These are phyloP conservation scores for Omphalotus olearius DNA, from an alignment of 1,284 basidiomycete species.

Conservation along the genomic window DNA sequence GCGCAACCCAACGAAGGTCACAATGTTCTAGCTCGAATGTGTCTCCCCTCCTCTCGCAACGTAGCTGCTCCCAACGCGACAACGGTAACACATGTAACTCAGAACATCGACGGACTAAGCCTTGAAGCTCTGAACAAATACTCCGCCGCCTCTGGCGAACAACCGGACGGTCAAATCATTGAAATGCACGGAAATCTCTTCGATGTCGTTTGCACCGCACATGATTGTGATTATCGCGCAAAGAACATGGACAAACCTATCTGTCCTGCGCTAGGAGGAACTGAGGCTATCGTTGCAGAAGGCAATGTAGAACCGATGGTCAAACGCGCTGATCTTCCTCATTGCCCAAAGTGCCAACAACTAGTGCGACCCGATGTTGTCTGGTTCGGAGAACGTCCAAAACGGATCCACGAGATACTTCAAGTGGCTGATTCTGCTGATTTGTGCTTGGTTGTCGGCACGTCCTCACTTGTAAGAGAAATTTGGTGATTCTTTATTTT, in stretches of 20 bases:
- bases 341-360: constrained; percentile 35
- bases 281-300: constrained; percentile 31
- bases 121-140: constrained; percentile 27
- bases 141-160: constrained; percentile 9
- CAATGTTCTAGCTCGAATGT: constrained; percentile 34
- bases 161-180: constrained; percentile 24
- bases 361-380: constrained; percentile 45
- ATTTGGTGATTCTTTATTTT: neutral
- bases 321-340: constrained; percentile 33
- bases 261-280: constrained; percentile 35
- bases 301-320: constrained; percentile 30
- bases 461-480: constrained; percentile 40
- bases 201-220: constrained; percentile 35
- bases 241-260: constrained; percentile 33
- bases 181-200: constrained; percentile 54
- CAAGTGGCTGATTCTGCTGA: constrained; percentile 35
- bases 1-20: constrained; percentile 43
- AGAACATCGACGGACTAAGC: constrained; percentile 51
- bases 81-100: constrained; percentile 41
- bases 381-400: constrained; percentile 45
- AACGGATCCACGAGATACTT: constrained; percentile 31
- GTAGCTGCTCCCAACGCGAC: constrained; percentile 25
- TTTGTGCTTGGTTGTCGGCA: constrained; percentile 48
- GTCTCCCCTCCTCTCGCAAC: constrained; percentile 24
- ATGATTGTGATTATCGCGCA: constrained; percentile 27